Evolutionary conservation across 345 rosid genomes (phyloP), one percentile per base, ranked within the genome.

Genomic region (Euphorbia peplus): DNA sequence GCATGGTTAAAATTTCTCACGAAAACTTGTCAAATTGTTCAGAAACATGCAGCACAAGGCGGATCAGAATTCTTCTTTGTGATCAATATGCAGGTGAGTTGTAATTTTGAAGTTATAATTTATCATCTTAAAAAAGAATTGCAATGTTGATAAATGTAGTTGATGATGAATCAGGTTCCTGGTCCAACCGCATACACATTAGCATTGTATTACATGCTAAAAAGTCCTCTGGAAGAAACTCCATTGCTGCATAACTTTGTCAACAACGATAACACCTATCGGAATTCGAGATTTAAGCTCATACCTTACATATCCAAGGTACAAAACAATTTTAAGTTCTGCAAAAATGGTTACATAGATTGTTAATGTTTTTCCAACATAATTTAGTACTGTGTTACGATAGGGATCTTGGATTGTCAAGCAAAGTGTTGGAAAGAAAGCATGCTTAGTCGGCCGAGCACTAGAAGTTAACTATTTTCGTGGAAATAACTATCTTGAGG

Each of bases 361-460:
- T 39, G 6, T 39, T 39, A 5, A 39, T 39, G 42, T 39, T 39
- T 39, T 39, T 8, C 42, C 11, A 39, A 39, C 42, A 39, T 39
- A n/a, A n/a, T n/a, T n/a, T n/a, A n/a, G n/a, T n/a, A n/a, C n/a
- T n/a, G n/a, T n/a, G n/a, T n/a, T n/a, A n/a, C n/a, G n/a, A 59
- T 70, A 89, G 96, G 99, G 98, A 52, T 88, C 99, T 44, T 92
- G 99, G 99, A 86, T 95, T 42, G 98, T 88, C 42, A 95, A 88
- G 84, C 97, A 90, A 71, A 90, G 98, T 70, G 96, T 95, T 62
- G 97, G 98, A 32, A 95, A 92, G 82, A 88, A 89, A 67, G 88
- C 96, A 30, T 84, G 96, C 78, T 77, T 95, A 72, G 69, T 95
- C 13, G 97, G 96, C 65, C 96, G 86, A 56, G 82, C 87, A 50